These are phyloP conservation scores for Clarkia xantiana DNA, from an alignment of 345 rosid genomes.

Conservation along the genomic window DNA sequence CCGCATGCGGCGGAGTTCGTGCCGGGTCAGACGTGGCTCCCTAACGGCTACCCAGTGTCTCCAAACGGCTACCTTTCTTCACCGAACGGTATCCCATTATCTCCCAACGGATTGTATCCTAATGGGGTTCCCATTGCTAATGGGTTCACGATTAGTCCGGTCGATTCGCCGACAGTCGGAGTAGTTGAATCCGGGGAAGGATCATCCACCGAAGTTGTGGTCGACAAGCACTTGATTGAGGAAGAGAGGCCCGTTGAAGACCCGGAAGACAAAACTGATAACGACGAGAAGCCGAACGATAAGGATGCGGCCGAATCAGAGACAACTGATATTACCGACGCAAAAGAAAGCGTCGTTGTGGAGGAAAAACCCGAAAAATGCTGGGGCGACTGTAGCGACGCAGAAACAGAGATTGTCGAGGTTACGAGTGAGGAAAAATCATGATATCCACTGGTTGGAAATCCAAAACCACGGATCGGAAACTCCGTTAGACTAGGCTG, in stretches of 20 bases:
- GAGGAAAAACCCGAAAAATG: constrained; percentile 41
- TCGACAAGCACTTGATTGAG: constrained; percentile 22
- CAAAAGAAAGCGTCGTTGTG: constrained; percentile 15
- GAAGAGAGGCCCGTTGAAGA: constrained; percentile 16
- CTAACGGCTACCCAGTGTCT: constrained; percentile 59
- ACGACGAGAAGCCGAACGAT: constrained; percentile 18
- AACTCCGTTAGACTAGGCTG: too few relatives aligned
- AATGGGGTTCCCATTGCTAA: constrained; percentile 23
- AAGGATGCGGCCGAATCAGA: constrained; percentile 9
- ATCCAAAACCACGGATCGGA: too few relatives aligned
- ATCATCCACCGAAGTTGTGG: constrained; percentile 22
- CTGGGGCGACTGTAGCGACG: constrained; percentile 80
- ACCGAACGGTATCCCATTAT: constrained; percentile 36
- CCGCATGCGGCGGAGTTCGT: constrained; percentile 97
- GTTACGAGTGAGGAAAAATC: constrained; percentile 25
- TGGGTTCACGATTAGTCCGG: constrained; percentile 28
- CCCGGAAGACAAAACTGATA: constrained; percentile 15
- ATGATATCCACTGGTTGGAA: too few relatives aligned
- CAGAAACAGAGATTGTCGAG: constrained; percentile 53
- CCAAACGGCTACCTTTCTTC: constrained; percentile 48
- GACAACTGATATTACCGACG: constrained; percentile 19
- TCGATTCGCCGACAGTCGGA: constrained; percentile 21
- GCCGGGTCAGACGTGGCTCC: constrained; percentile 82
- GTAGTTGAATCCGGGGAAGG: constrained; percentile 20
- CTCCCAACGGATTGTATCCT: constrained; percentile 49